Evolutionary conservation across 306 rosid species (phyloP).

Genomic region (Corylus americana): DNA sequence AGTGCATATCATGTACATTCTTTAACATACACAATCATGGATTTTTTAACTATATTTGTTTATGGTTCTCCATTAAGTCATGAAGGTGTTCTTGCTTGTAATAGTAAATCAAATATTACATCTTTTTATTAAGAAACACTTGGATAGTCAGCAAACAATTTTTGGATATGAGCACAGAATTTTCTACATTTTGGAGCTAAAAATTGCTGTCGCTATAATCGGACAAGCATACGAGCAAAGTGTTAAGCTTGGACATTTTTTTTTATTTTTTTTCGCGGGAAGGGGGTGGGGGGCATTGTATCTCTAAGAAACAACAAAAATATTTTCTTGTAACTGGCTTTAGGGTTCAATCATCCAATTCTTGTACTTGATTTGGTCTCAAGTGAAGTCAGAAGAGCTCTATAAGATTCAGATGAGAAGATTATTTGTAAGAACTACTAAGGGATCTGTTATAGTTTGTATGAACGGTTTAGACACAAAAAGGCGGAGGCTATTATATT

Average conservation of each 20-base stretch:
- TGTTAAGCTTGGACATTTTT: not conserved
- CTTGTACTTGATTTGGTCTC: conserved; percentile 4
- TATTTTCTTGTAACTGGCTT: not conserved
- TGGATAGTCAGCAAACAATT: not conserved
- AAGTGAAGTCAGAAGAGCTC: not conserved
- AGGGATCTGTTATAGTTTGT: no score
- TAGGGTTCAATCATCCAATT: conserved; percentile 3
- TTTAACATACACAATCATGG: not conserved
- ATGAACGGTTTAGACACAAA: no score
- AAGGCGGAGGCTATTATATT: no score
- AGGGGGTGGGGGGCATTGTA: not conserved
- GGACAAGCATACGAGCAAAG: not conserved
- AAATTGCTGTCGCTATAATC: not conserved
- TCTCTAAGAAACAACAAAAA: not conserved
- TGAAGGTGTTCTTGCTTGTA: not conserved
- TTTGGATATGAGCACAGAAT: not conserved
- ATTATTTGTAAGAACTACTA: not conserved
- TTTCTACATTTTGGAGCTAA: not conserved
- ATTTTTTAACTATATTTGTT: not conserved
- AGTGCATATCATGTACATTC: not conserved
- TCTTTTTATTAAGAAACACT: not conserved
- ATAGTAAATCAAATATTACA: not conserved
- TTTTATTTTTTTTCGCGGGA: no score
- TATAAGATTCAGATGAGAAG: not conserved
- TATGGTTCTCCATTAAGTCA: not conserved